Evolutionary conservation across 1,139 yeast genomes (phyloP).

Genomic region (Yamadazyma sp.): DNA sequence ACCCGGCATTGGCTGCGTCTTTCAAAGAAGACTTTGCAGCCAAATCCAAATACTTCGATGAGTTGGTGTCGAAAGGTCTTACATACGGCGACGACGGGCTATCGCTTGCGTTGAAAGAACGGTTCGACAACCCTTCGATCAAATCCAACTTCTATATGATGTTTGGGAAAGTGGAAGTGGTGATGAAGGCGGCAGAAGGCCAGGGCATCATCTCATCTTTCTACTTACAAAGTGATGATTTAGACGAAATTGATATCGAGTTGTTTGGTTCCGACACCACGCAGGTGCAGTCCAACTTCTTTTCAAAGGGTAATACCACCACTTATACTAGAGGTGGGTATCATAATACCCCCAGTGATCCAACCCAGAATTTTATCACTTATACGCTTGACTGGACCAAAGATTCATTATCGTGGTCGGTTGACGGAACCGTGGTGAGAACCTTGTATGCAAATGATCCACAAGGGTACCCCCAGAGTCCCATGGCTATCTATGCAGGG

Average conservation of each 20-base stretch:
- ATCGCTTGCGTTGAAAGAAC: constrained; percentile 54
- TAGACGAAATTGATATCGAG: constrained; percentile 85
- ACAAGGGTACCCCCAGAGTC: constrained; percentile 75
- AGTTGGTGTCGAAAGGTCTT: constrained; percentile 25
- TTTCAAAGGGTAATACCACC: constrained; percentile 73
- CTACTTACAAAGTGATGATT: constrained; percentile 79
- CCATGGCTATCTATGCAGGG: constrained; percentile 71
- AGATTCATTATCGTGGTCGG: constrained; percentile 56
- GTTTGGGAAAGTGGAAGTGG: constrained; percentile 82
- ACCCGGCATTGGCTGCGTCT: constrained; percentile 57
- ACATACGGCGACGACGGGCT: constrained; percentile 46
- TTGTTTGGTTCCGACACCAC: constrained; percentile 76
- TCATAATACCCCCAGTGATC: constrained; percentile 53
- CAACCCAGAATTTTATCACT: constrained; percentile 58
- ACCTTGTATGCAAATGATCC: constrained; percentile 50
- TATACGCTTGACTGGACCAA: constrained; percentile 83
- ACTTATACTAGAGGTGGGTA: constrained; percentile 80
- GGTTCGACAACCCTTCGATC: constrained; percentile 74
- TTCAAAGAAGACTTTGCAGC: constrained; percentile 48
- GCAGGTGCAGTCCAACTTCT: constrained; percentile 78
- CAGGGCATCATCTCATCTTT: constrained; percentile 76
- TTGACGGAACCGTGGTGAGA: constrained; percentile 64
- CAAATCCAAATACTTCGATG: constrained; percentile 41
- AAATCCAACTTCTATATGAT: constrained; percentile 76
- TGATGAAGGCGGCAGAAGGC: constrained; percentile 71